These are phyloP conservation scores for Jasminum sambac DNA, from an alignment of 257 asterid genomes.

Conservation along the genomic window DNA sequence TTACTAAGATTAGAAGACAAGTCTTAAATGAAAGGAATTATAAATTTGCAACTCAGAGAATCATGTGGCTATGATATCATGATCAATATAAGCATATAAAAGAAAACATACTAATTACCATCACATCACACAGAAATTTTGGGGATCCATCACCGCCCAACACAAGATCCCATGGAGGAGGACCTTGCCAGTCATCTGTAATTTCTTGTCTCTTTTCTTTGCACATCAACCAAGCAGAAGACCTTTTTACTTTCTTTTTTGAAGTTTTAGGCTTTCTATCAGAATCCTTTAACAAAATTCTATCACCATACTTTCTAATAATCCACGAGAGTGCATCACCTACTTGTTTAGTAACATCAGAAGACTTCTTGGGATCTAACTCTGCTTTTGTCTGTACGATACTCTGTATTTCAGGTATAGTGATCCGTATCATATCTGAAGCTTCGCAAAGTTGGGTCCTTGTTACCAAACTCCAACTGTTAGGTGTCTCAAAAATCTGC, in stretches of 20 bases:
- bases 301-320: slow-evolving; percentile 66
- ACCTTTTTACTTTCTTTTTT: slow-evolving; percentile 57
- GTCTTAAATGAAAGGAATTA: slow-evolving; percentile 7
- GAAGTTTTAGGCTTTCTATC: slow-evolving; percentile 69
- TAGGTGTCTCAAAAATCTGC: slow-evolving; percentile 46
- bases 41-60: slow-evolving; percentile 5
- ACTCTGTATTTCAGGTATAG: slow-evolving; percentile 38
- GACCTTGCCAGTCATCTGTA: slow-evolving; percentile 73
- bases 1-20: neutral
- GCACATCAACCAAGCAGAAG: slow-evolving; percentile 40
- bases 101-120: slow-evolving; percentile 43
- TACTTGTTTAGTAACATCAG: slow-evolving; percentile 30
- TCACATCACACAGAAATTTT: slow-evolving; percentile 90
- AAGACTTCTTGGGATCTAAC: slow-evolving; percentile 32
- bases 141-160: slow-evolving; percentile 85
- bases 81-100: slow-evolving; percentile 6
- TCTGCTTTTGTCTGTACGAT: slow-evolving; percentile 32
- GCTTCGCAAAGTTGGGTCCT: slow-evolving; percentile 56
- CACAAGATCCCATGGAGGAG: slow-evolving; percentile 83
- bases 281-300: slow-evolving; percentile 60
- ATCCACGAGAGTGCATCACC: slow-evolving; percentile 48
- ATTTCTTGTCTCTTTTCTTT: slow-evolving; percentile 35
- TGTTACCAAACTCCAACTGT: slow-evolving; percentile 47
- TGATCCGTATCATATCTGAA: slow-evolving; percentile 45
- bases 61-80: neutral